These are phyloP conservation scores for Amanita pallidorosea DNA, from an alignment of 768 basidiomycete genomes.

Conservation along the genomic window DNA sequence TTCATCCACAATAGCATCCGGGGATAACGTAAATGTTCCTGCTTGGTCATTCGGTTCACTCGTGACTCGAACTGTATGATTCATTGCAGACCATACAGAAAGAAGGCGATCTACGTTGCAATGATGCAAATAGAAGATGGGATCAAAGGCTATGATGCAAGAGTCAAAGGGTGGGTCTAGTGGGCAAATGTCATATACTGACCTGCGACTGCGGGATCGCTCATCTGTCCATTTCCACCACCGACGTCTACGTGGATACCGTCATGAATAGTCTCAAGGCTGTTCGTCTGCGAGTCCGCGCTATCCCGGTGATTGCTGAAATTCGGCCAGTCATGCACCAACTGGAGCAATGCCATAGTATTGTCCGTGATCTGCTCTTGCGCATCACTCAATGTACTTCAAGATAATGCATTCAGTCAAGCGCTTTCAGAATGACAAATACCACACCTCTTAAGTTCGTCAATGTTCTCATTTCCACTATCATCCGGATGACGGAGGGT, in stretches of 20 bases:
- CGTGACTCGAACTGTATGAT: constrained; percentile 29
- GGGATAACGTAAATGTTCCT: constrained; percentile 23
- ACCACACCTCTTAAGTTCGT: constrained; percentile 17
- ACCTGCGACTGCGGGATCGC: constrained; percentile 29
- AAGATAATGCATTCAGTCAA: not conserved
- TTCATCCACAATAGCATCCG: constrained; percentile 15
- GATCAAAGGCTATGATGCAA: constrained; percentile 30
- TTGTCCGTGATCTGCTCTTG: constrained; percentile 18
- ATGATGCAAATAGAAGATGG: constrained; percentile 46
- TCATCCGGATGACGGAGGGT: constrained; percentile 24
- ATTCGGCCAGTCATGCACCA: constrained; percentile 26
- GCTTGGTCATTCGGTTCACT: constrained; percentile 11
- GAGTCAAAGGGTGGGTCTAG: not conserved
- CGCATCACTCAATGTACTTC: constrained; percentile 13
- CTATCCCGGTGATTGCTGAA: constrained; percentile 38
- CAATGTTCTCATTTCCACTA: constrained; percentile 21
- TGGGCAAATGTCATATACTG: not conserved
- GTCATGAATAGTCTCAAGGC: constrained; percentile 41
- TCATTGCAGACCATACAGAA: constrained; percentile 37
- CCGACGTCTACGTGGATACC: constrained; percentile 32
- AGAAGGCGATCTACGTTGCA: constrained; percentile 42
- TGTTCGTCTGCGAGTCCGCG: constrained; percentile 29
- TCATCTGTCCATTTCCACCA: constrained; percentile 34
- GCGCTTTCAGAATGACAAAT: not conserved
- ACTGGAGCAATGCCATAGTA: constrained; percentile 27